Evolutionary conservation across 805 yeast genomes (phyloP).

Genomic region (Starmerella bombi): DNA sequence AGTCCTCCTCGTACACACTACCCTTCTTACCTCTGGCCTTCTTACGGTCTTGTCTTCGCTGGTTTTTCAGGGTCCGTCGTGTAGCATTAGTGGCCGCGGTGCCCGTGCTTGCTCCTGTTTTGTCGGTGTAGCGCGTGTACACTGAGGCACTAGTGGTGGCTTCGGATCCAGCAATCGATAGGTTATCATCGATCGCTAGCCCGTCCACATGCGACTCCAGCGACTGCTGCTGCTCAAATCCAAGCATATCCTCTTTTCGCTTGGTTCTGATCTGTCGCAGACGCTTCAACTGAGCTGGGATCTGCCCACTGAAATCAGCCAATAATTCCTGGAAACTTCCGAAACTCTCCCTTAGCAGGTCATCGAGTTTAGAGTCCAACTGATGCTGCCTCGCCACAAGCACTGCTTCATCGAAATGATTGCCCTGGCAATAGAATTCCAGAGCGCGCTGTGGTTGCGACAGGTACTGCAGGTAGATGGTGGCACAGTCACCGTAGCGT

Average conservation of each 20-base stretch:
- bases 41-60: constrained; percentile 89
- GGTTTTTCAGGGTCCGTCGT: constrained; percentile 79
- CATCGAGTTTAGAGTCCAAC: constrained; percentile 35
- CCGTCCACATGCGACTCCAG: constrained; percentile 16
- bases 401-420: constrained; percentile 62
- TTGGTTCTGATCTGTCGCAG: constrained; percentile 73
- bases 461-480: constrained; percentile 51
- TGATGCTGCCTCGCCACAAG: constrained; percentile 36
- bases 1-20: constrained; percentile 93
- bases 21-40: constrained; percentile 96
- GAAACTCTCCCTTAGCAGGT: constrained; percentile 73
- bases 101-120: constrained; percentile 50
- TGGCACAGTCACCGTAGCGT: constrained; percentile 67
- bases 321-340: constrained; percentile 74
- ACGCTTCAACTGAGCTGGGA: constrained; percentile 68
- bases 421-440: constrained; percentile 57
- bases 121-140: constrained; percentile 92
- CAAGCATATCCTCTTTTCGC: constrained; percentile 72
- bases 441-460: constrained; percentile 50
- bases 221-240: constrained; percentile 51
- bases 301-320: constrained; percentile 86
- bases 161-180: constrained; percentile 88
- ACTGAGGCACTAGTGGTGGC: constrained; percentile 86
- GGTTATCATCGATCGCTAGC: constrained; percentile 71
- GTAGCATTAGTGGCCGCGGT: constrained; percentile 96